Evolutionary conservation across 2,329 filamentous ascomycete species (phyloP).

Genomic region (Pseudopithomyces chartarum): DNA sequence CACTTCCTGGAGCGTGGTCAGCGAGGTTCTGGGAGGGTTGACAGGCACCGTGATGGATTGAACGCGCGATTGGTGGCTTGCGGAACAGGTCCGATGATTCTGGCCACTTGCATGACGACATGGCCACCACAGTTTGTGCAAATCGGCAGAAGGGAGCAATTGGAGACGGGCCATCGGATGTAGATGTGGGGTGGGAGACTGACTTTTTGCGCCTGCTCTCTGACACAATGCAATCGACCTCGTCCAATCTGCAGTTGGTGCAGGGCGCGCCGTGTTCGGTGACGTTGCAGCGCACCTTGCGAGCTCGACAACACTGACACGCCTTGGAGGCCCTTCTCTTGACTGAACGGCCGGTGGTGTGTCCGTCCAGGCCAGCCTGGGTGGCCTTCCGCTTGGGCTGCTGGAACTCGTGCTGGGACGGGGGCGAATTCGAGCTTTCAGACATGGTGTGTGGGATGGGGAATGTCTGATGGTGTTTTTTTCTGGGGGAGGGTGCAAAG

Average conservation of each 20-base stretch:
- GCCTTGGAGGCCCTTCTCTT: slow-evolving; percentile 91
- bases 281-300: slow-evolving; percentile 93
- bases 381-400: slow-evolving; percentile 63
- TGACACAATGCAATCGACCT: slow-evolving; percentile 71
- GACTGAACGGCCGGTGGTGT: slow-evolving; percentile 58
- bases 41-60: slow-evolving; percentile 19
- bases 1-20: slow-evolving; percentile 46
- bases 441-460: slow-evolving; percentile 38
- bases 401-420: slow-evolving; percentile 39
- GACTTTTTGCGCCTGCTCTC: slow-evolving; percentile 85
- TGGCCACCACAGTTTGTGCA: slow-evolving; percentile 11
- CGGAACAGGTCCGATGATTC: slow-evolving; percentile 16
- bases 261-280: slow-evolving; percentile 84
- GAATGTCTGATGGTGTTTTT: slow-evolving; percentile 11
- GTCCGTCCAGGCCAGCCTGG: slow-evolving; percentile 59
- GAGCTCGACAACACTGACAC: slow-evolving; percentile 83
- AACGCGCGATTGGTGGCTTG: slow-evolving; percentile 25
- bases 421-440: slow-evolving; percentile 43
- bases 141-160: slow-evolving; percentile 15
- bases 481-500: slow-evolving; percentile 16
- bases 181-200: slow-evolving; percentile 49
- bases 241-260: slow-evolving; percentile 83
- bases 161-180: slow-evolving; percentile 27
- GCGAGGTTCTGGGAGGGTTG: slow-evolving; percentile 10
- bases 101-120: slow-evolving; percentile 31